These are phyloP conservation scores for Trametes maxima DNA, from an alignment of 768 basidiomycete species.

Conservation along the genomic window DNA sequence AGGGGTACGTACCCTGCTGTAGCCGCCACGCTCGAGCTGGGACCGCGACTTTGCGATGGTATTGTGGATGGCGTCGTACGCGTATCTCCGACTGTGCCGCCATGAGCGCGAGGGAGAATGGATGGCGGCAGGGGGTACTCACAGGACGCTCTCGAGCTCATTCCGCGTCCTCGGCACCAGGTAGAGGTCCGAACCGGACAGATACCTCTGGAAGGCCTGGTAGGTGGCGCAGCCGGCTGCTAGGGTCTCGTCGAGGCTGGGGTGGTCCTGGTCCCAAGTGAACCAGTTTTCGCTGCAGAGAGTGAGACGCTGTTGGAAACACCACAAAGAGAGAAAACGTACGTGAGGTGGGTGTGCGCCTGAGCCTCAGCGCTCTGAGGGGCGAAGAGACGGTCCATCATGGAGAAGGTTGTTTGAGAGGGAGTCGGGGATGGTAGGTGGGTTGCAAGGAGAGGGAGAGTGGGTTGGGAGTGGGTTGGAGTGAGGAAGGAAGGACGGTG, in stretches of 20 bases:
- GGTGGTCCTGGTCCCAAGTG: conserved; percentile 71
- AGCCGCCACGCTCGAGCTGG: conserved; percentile 59
- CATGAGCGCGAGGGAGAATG: not conserved
- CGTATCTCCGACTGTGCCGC: conserved; percentile 62
- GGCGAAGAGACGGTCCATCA: conserved; percentile 73
- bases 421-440: not conserved
- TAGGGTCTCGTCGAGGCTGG: conserved; percentile 69
- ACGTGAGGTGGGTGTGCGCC: conserved; percentile 72
- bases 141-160: conserved; percentile 77
- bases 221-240: conserved; percentile 82
- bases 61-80: conserved; percentile 82
- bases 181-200: conserved; percentile 70
- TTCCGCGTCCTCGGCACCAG: conserved; percentile 63
- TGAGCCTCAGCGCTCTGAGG: conserved; percentile 75
- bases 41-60: conserved; percentile 71
- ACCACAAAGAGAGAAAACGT: conserved; percentile 29
- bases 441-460: not conserved
- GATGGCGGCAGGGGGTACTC: conserved; percentile 33
- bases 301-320: conserved; percentile 1
- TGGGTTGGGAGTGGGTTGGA: not conserved
- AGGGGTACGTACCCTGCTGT: conserved; percentile 50
- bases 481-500: not conserved
- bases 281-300: conserved; percentile 62
- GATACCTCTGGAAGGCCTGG: conserved; percentile 73
- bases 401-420: conserved; percentile 3